phyloP scores from a whole-genome alignment of 495 filamentous ascomycete genomes.

The Pyrenula aspistea region DNA sequence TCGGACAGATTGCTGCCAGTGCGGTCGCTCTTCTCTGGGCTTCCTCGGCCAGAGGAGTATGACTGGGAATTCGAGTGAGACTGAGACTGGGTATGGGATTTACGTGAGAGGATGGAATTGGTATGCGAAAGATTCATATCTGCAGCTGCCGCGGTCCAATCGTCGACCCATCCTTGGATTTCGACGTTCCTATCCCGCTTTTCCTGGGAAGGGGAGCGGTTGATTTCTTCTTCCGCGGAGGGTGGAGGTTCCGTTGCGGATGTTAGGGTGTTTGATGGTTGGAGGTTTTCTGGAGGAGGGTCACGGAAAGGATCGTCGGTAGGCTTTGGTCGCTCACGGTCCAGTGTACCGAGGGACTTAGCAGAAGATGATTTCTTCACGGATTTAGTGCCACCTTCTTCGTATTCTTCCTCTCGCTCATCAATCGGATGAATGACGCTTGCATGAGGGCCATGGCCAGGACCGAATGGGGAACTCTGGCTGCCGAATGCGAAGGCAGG shows the following conservation, averaged over 20 bases:
- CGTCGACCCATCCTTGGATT: conserved; percentile 47
- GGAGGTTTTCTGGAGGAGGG: conserved; percentile 4
- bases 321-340: conserved; percentile 7
- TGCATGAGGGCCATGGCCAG: conserved; percentile 9
- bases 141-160: conserved; percentile 43
- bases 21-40: conserved; percentile 37
- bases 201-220: background rate
- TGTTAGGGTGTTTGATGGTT: background rate
- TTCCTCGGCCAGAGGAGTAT: background rate
- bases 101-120: conserved; percentile 20
- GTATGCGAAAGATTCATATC: conserved; percentile 19
- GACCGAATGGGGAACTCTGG: conserved; percentile 1
- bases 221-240: background rate
- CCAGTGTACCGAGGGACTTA: background rate
- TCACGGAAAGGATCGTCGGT: conserved; percentile 20
- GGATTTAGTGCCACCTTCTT: conserved; percentile 16
- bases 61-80: background rate
- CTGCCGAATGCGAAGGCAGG: background rate
- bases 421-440: conserved; percentile 53
- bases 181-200: conserved; percentile 29
- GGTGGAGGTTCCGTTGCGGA: background rate
- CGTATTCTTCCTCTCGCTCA: conserved; percentile 58
- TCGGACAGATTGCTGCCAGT: conserved; percentile 43
- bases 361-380: conserved; percentile 9
- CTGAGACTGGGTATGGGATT: background rate